phyloP scores from a whole-genome alignment of 495 filamentous ascomycete genomes.

The Penicillium cinerascens region DNA sequence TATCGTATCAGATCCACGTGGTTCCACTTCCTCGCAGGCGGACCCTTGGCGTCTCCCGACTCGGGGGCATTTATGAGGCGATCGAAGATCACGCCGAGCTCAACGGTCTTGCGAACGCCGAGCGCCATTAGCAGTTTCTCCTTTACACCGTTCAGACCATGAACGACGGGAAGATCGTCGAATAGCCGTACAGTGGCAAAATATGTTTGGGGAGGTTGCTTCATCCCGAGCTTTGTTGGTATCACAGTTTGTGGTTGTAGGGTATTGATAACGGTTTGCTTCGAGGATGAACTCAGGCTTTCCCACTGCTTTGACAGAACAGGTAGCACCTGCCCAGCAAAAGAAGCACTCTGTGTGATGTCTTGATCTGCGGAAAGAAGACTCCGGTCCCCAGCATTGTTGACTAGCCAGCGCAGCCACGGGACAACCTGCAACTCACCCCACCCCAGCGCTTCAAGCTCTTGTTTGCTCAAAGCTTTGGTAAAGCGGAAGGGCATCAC shows the following conservation, averaged over 20 bases:
- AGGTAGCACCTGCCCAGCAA: constrained; percentile 72
- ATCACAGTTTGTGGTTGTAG: constrained; percentile 71
- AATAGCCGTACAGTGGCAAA: constrained; percentile 92
- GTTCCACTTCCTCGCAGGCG: constrained; percentile 63
- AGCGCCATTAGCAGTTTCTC: constrained; percentile 82
- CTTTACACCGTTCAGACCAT: constrained; percentile 71
- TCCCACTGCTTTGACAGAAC: constrained; percentile 90
- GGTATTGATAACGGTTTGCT: constrained; percentile 57
- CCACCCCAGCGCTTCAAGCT: constrained; percentile 81
- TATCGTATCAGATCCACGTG: constrained; percentile 95
- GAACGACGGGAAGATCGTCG: constrained; percentile 81
- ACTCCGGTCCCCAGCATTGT: constrained; percentile 48
- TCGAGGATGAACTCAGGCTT: constrained; percentile 58
- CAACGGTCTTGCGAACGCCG: constrained; percentile 79
- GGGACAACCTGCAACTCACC: constrained; percentile 72
- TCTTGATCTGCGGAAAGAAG: constrained; percentile 51
- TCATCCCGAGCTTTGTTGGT: constrained; percentile 90
- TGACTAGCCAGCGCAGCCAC: constrained; percentile 78
- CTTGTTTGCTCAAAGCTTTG: constrained; percentile 51
- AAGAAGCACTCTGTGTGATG: constrained; percentile 65
- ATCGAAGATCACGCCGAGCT: constrained; percentile 88
- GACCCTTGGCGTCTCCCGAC: constrained; percentile 38
- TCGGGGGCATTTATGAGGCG: constrained; percentile 61
- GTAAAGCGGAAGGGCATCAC: constrained; percentile 82
- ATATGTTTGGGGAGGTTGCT: constrained; percentile 79